Percentiles rank a stretch among this genome's conserved stretches.
These are phyloP conservation scores for Voacanga thouarsii DNA, from an alignment of 257 asterid genomes.

Conservation along the genomic window DNA sequence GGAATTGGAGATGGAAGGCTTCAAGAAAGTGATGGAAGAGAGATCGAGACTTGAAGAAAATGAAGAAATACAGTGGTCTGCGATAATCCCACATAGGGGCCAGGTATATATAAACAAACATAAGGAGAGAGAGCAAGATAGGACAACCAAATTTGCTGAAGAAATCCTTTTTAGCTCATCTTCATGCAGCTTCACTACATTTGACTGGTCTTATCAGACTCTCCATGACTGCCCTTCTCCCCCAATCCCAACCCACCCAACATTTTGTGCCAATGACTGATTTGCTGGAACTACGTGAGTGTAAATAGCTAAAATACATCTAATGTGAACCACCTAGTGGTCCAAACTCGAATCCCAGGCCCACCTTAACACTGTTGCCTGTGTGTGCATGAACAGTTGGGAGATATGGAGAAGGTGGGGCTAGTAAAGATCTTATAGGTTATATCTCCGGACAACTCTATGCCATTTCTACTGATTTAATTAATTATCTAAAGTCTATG, in stretches of 20 bases:
- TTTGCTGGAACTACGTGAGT: background rate
- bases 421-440: conserved; percentile 17
- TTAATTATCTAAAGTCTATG: conserved; percentile 4
- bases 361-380: background rate
- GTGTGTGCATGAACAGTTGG: conserved; percentile 8
- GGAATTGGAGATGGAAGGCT: conserved; percentile 19
- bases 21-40: conserved; percentile 44
- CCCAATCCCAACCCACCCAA: background rate
- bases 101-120: conserved; percentile 45
- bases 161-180: conserved; percentile 7
- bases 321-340: background rate
- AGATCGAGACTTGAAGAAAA: conserved; percentile 10
- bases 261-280: background rate
- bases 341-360: background rate
- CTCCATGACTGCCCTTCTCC: background rate
- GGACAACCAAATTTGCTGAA: conserved; percentile 7
- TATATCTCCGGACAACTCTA: conserved; percentile 20
- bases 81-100: conserved; percentile 24
- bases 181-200: conserved; percentile 24
- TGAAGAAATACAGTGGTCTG: conserved; percentile 29
- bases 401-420: conserved; percentile 23
- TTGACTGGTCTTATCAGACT: conserved; percentile 34
- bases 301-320: background rate
- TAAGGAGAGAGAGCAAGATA: conserved; percentile 9
- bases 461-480: conserved; percentile 10